Base-by-base conservation (phyloP, 495 filamentous ascomycete genomes). In the Parmelia sp. region DNA sequence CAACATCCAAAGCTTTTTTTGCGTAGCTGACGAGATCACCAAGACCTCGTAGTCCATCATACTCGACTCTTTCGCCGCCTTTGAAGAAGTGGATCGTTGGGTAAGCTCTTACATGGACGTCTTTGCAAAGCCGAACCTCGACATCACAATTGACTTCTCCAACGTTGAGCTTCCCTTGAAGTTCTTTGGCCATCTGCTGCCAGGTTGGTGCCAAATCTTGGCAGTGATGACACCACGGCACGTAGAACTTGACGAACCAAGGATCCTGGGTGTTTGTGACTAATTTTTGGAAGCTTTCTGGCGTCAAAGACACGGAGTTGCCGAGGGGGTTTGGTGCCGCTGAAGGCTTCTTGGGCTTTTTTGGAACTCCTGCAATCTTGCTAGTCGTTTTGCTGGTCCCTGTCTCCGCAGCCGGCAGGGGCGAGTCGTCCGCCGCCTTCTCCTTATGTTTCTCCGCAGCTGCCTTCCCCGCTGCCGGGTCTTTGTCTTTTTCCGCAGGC, bases 161-260 rank as follows among this genome's bases (percentile, higher is more conserved):
- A 70, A 97, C 81, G 70, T 96, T 96, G 59, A 98, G 84, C 44
- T 82, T 83, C 31, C 87, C 86, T 74, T 92, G 84, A 87, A 96
- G 90, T 72, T 94, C 90, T 70, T 90, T 90, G 14, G 87, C 90
- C 76, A 98, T 87, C 71, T 92, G 87, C 62, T 84, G 78, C 94
- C 94, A 98, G 69, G 85, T 90, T 14, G 95, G 90, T 27, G 88
- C 90, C 80, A 98, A 83, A 23, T 89, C 90, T 73, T 96, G 88
- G 74, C 94, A 98, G 74, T 98, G 94, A 63, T 84, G 84, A 73
- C 94, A 98, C 94, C 94, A 97, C 2, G 94, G 94, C 33, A 90
- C 92, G 74, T 96, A 97, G 74, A 98, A 97, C 73, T 98, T 97
- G 76, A 98, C 86, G 70, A 98, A 96, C 94, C 94, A 98, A 21